Base-by-base conservation (phyloP, 805 yeast genomes). In the Candida sphagnicola region DNA sequence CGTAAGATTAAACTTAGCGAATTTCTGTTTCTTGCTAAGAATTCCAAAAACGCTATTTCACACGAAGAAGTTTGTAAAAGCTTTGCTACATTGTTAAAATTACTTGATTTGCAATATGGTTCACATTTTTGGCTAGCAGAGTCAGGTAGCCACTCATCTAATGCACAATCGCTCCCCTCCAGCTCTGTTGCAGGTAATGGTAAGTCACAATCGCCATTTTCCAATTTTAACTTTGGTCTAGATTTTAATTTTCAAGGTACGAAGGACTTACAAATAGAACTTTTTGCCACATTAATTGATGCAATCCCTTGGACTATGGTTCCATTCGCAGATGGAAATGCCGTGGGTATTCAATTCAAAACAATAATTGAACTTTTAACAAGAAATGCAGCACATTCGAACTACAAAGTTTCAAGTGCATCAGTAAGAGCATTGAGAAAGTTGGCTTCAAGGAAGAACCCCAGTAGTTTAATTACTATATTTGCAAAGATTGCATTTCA, bases 401-500 rank as follows among this genome's bases (percentile, higher is more conserved):
- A 82, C 45, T 61, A 60, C 4, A 63, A 72, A n/a, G 78, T 90
- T 6, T 72, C 89, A 1, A 61, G 65, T 13, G 82, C 89, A 23
- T 76, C 93, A 1, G 66, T 78, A 8, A 67, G 65, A 32, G 77
- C 95, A 1, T 61, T 90, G 37, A 81, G 77, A 43, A 69, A 73
- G 17, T 57, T 91, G 17, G 88, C 95, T 1, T 66, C 81, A 1
- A 77, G 77, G 35, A 78, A 74, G 43, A 83, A 84, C 45, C 84
- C 95, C 0, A 77, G 82, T 34, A 72, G 77, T 1, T 65, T 90
- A 29, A 74, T 89, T 30, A 82, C 86, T 1, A 74, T 79, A 17
- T 88, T 82, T 65, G 86, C 95, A 0, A 80, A 85, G 48, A 77
- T 78, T 42, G 86, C 95, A 1, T 87, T 90, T 59, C 80, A 80